Evolutionary conservation across 306 rosid species (phyloP), one percentile per base, ranked within the genome.

Genomic region (Cotoneaster glaucophyllus): DNA sequence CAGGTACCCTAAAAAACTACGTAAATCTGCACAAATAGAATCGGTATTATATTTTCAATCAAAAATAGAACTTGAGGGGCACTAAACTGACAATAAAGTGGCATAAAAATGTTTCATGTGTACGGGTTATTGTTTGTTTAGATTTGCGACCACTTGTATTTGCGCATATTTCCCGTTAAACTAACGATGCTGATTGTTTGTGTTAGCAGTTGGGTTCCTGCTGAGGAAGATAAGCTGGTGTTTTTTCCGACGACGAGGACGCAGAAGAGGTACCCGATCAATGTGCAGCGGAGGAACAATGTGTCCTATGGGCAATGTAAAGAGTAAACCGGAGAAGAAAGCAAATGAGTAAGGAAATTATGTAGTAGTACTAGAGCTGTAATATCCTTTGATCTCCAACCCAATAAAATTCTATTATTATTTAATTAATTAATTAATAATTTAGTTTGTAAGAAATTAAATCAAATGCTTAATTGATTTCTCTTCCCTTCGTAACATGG

Each of bases 201-300:
- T 61, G 65, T 61, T 22, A 54, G 11, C 90, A 93, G 98, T 78
- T 95, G 98, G 98, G 84, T 61, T 77, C 90, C 97, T 8, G 98
- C 96, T 25, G 98, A 95, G 79, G 96, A 92, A 22, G 98, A 95
- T 75, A 95, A 90, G 87, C 76, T 95, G 86, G 90, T 95, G 74
- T 95, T 90, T 83, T 95, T 95, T 78, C 98, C 98, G 19, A 95
- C 98, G 6, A 94, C 98, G 25, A 85, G 98, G 84, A 94, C 96
- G 25, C 96, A 86, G 84, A 94, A 94, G 88, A 88, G 90, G 77
- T 94, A 88, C 72, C 98, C 98, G 4, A 89, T 94, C 78, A 72
- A 82, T 63, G 87, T 94, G 77, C 81, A 80, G 74, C 90, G 82
- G 15, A 82, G 90, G 76, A 80, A 76, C 15, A 15, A 29, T 45